phyloP scores from a whole-genome alignment of 2,329 filamentous ascomycete species.

The Fusarium sp. region DNA sequence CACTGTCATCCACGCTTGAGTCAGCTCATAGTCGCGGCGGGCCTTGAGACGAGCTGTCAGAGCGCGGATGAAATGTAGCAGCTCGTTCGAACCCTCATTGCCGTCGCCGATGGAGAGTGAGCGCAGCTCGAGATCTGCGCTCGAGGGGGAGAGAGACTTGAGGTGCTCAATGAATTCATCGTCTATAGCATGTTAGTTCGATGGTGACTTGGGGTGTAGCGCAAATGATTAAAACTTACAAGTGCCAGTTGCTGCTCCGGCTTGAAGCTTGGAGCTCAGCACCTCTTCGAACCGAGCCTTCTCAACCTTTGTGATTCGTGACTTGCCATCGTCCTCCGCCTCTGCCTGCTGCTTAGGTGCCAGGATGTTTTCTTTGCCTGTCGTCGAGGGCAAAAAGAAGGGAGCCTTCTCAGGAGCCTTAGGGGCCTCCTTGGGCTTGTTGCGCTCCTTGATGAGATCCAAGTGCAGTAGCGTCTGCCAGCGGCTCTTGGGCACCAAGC shows the following conservation, averaged over 20 bases:
- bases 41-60: conserved; percentile 77
- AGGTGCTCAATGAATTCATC: conserved; percentile 80
- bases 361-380: conserved; percentile 59
- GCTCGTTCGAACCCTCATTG: conserved; percentile 72
- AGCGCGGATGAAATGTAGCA: conserved; percentile 83
- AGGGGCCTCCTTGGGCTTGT: conserved; percentile 92
- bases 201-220: too few species aligned
- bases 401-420: conserved; percentile 95
- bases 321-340: conserved; percentile 62
- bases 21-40: conserved; percentile 89
- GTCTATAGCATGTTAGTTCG: conserved; percentile 57
- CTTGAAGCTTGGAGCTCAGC: conserved; percentile 69
- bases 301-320: conserved; percentile 78
- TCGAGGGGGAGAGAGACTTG: conserved; percentile 83
- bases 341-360: conserved; percentile 47
- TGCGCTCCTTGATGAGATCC: conserved; percentile 91
- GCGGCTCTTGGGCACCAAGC: conserved; percentile 86
- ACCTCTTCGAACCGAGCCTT: conserved; percentile 67
- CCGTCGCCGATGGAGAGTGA: conserved; percentile 70
- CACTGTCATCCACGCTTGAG: conserved; percentile 97
- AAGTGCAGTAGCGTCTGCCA: conserved; percentile 97
- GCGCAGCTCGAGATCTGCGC: conserved; percentile 90
- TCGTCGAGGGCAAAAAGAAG: conserved; percentile 87
- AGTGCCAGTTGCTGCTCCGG: conserved; percentile 65
- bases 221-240: too few species aligned